A percentile compares a stretch with the other conserved stretches of the same genome.
Conservation (phyloP, 192 early-diverging fungal species). For the Umbelopsis sp. region DNA sequence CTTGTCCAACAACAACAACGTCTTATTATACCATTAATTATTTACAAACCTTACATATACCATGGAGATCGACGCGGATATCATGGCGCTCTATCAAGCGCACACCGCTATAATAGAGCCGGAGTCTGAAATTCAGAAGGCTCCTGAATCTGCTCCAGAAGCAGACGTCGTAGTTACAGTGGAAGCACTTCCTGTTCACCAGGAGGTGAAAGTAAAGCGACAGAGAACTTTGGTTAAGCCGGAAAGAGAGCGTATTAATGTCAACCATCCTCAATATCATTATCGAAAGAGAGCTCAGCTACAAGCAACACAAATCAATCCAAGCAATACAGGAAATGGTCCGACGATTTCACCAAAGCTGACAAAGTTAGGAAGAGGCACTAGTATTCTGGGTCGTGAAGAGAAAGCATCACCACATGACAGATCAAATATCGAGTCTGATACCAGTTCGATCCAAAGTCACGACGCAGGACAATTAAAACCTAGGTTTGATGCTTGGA, state of each 20-base stretch:
- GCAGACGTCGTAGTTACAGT: not conserved
- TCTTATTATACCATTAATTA: not conserved
- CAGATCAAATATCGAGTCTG: not conserved
- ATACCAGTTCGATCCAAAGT: not conserved
- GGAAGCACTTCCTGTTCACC: not conserved
- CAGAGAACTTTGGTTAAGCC: conserved; percentile 68
- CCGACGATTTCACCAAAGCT: conserved; percentile 9
- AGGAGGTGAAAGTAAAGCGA: conserved; percentile 32
- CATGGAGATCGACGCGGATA: conserved; percentile 17
- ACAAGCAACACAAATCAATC: not conserved
- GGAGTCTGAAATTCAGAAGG: not conserved
- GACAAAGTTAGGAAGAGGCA: conserved; percentile 3
- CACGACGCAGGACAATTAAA: not conserved
- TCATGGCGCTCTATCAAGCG: not conserved
- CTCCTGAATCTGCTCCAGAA: not conserved
- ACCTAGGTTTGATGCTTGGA: conserved; percentile 42
- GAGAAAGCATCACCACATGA: not conserved
- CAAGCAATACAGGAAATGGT: not conserved
- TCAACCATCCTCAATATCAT: conserved; percentile 43
- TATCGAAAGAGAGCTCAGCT: conserved; percentile 25
- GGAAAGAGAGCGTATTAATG: conserved; percentile 52
- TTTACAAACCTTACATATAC: not conserved
- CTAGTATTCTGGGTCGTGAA: conserved; percentile 13
- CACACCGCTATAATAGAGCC: conserved; percentile 12
- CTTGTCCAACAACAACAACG: not conserved